phyloP scores from a whole-genome alignment of 2,329 filamentous ascomycete genomes.

The Sporothrix phasma region DNA sequence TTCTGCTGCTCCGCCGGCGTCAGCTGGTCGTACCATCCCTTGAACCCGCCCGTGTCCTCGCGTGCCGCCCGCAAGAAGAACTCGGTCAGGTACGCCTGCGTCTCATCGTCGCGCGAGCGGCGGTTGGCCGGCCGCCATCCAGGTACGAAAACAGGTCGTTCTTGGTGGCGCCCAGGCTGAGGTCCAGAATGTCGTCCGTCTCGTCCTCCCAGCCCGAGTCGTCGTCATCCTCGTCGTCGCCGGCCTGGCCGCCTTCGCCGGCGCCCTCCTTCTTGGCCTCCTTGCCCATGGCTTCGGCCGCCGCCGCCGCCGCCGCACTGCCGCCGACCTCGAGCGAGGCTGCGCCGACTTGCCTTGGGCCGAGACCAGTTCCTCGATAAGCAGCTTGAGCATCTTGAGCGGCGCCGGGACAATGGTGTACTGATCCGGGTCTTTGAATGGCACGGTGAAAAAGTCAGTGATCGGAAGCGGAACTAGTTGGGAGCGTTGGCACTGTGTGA shows the following conservation, averaged over 20 bases:
- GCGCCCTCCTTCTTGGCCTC: neutral
- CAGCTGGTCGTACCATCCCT: conserved; percentile 46
- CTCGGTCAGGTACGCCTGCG: conserved; percentile 69
- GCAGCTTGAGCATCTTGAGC: conserved; percentile 91
- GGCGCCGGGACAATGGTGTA: conserved; percentile 81
- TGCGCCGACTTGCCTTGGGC: conserved; percentile 54
- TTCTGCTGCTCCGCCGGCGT: conserved; percentile 47
- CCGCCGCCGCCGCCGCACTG: conserved; percentile 48
- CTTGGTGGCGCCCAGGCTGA: conserved; percentile 59
- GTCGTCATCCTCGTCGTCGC: conserved; percentile 49
- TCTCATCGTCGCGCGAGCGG: conserved; percentile 76
- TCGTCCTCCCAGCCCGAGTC: conserved; percentile 88
- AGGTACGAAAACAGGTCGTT: conserved; percentile 72
- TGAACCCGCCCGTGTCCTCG: conserved; percentile 48
- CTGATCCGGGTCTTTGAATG: conserved; percentile 62
- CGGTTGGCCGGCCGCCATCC: conserved; percentile 44
- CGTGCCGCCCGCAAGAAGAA: conserved; percentile 60
- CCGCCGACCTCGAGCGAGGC: conserved; percentile 12
- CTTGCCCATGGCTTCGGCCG: conserved; percentile 38
- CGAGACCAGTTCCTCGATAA: conserved; percentile 82
- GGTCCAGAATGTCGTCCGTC: conserved; percentile 63
- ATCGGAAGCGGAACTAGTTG: conserved; percentile 14
- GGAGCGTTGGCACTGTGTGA: conserved; percentile 2
- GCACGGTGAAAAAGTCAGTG: conserved; percentile 23
- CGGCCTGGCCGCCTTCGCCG: neutral